A percentile compares a stretch with the other conserved stretches of the same genome.
These are phyloP conservation scores for Nigrospora oryzae DNA, from an alignment of 2,329 filamentous ascomycete species.

Conservation along the genomic window DNA sequence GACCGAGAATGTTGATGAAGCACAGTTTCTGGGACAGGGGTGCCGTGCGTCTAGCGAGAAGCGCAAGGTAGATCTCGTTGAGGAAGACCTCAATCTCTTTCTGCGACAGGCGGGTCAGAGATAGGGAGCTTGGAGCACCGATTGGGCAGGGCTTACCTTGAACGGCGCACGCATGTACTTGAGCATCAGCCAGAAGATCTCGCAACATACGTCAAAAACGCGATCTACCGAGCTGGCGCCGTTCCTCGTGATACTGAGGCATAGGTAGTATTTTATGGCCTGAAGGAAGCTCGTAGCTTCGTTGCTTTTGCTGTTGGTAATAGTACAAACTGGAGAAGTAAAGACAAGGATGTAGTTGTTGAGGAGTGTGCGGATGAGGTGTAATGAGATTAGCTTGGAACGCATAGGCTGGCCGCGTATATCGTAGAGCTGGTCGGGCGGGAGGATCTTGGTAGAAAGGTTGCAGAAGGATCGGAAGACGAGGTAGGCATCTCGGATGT, in stretches of 20 bases:
- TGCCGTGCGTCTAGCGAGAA: conserved; percentile 79
- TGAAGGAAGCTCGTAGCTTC: conserved; percentile 87
- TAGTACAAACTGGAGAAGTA: conserved; percentile 83
- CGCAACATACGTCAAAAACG: conserved; percentile 91
- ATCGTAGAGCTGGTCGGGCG: conserved; percentile 86
- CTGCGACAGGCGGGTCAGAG: conserved; percentile 28
- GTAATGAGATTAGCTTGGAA: conserved; percentile 89
- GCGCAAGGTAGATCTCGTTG: conserved; percentile 92
- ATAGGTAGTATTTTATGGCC: conserved; percentile 94
- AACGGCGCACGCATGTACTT: conserved; percentile 89
- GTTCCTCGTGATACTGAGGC: conserved; percentile 88
- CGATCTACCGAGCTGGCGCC: conserved; percentile 85
- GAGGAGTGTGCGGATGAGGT: conserved; percentile 89
- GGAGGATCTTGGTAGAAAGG: conserved; percentile 83
- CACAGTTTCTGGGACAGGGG: conserved; percentile 87
- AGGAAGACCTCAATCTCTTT: conserved; percentile 98
- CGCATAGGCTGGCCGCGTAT: conserved; percentile 93
- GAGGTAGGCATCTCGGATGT: conserved; percentile 92
- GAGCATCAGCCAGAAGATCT: conserved; percentile 97
- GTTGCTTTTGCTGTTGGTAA: conserved; percentile 81
- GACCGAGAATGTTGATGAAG: conserved; percentile 77
- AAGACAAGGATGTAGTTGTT: conserved; percentile 92
- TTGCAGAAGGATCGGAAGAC: conserved; percentile 98
- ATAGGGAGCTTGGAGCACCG: neutral
- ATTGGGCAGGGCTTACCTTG: conserved; percentile 55